A percentile compares a stretch with the other conserved stretches of the same genome.
These are phyloP conservation scores for Apostasia ramifera DNA, from an alignment of 106 monocot species.

Conservation along the genomic window DNA sequence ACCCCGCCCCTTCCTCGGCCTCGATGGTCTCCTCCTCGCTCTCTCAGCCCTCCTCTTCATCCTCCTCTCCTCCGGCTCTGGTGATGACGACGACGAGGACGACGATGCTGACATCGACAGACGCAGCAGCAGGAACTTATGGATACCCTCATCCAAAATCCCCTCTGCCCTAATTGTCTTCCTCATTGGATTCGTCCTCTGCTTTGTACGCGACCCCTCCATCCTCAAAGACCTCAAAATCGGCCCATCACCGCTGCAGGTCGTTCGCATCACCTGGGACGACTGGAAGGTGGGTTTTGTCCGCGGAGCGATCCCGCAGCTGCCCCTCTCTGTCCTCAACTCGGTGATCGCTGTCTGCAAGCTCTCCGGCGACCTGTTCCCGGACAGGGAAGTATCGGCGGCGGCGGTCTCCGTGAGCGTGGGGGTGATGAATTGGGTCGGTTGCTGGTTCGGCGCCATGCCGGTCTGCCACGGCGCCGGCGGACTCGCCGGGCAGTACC, in stretches of 20 bases:
- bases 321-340: slow-evolving; percentile 66
- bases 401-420: slow-evolving; percentile 79
- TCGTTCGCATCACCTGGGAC: slow-evolving; percentile 28
- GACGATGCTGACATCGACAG: not conserved
- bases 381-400: slow-evolving; percentile 46
- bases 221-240: slow-evolving; percentile 30
- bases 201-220: slow-evolving; percentile 29
- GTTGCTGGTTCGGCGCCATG: slow-evolving; percentile 98
- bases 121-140: not conserved
- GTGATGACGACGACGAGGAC: slow-evolving; percentile 18
- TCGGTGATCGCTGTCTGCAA: slow-evolving; percentile 75
- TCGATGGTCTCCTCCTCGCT: slow-evolving; percentile 87
- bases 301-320: slow-evolving; percentile 46
- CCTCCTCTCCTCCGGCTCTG: slow-evolving; percentile 54
- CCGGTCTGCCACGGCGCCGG: slow-evolving; percentile 97
- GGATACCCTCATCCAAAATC: not conserved
- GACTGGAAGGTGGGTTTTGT: slow-evolving; percentile 68
- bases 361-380: slow-evolving; percentile 81
- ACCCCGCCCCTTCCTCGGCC: slow-evolving; percentile 61
- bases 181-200: slow-evolving; percentile 44
- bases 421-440: slow-evolving; percentile 83
- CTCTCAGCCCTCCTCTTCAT: slow-evolving; percentile 66
- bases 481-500: slow-evolving; percentile 93
- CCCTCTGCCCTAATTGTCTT: slow-evolving; percentile 79
- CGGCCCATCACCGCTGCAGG: slow-evolving; percentile 30